Base-by-base conservation (phyloP, 2,329 filamentous ascomycete species). In the Neofusicoccum umdonicola region DNA sequence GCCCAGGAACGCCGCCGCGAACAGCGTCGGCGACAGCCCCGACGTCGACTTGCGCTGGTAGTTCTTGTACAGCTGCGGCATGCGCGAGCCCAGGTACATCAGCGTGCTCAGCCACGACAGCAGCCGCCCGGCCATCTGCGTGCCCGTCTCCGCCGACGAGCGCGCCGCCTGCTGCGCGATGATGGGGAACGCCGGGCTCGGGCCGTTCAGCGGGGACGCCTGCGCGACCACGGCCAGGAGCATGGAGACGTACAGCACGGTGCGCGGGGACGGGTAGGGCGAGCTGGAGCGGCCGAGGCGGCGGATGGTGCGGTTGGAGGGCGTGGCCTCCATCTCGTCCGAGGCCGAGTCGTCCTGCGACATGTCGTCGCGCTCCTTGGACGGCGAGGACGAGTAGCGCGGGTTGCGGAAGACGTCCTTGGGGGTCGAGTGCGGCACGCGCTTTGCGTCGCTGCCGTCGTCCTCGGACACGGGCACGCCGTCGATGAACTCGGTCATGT, bases 31-130 rank as follows among this genome's bases (percentile, higher is more conserved):
- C 0, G 83, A 86, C 8, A 90, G 82, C 3, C 88, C 88, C 1
- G 87, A 81, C 11, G 87, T 89, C 48, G 86, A 88, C 71, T 85
- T 84, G 56, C 87, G 85, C 58, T 78, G 70, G 71, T 85, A 84
- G 75, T 90, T 90, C 70, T 88, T 87, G 78, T 87, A 85, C 42
- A 90, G 81, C 71, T 90, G 88, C 0, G 88, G 88, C 67, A 69
- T 70, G 62, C 70, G 71, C 42, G 77, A 71, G 47, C 74, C 73
- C 4, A 69, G 74, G 62, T 70, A 76, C 56, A 69, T 74, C 50
- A 73, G 74, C 52, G 78, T 77, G n/a, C 75, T 78, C 45, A 75
- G 75, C 56, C 76, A 77, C 66, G 77, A 71, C 45, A 70, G 73
- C 60, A 73, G 72, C 54, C 71, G 72, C 13, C 62, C 88, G 75